Base-by-base conservation (phyloP, 345 rosid genomes). In the Cardamine occulta region DNA sequence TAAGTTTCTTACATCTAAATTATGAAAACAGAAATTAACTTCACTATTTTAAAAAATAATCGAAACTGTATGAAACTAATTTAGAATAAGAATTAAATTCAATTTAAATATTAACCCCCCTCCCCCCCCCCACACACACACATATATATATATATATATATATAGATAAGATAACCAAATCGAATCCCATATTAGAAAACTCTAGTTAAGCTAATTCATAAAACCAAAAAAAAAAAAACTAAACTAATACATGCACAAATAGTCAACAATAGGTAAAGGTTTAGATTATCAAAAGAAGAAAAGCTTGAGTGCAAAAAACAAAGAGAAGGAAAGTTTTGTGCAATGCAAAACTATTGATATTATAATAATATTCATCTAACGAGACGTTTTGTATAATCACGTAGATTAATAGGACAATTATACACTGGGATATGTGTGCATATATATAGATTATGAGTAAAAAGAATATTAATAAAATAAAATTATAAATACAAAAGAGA, bases 341-440 rank as follows among this genome's bases (percentile, higher is more conserved):
- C 29, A 62, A 31, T 29, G 63, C 32, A 45, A 39, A 63, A 72
- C 29, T 49, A 34, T 48, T 72, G 10, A 11, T 39, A 10, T 40
- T 42, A 15, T 44, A 15, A n/a, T 8, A 1, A 63, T 26, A 55
- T 60, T 3, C 3, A 14, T 21, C 26, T 35, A n/a, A 8, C 6
- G 2, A 51, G 45, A 66, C 18, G 5, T 23, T 67, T 21, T 52
- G 32, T 67, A 35, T 44, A 45, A 14, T 31, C 48, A 14, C 3
- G 0, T 19, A 14, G 23, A 54, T 63, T 32, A 40, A 44, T 7
- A 28, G 9, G 31, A 19, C 11, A 73, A n/a, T 44, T 42, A 54
- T 72, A 40, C 7, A 23, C 6, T 52, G 14, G 11, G 1, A 5
- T 47, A 70, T 59, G 23, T 62, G 19, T 72, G n/a, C n/a, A n/a